These are phyloP conservation scores for Pisolithus thermaeus DNA, from an alignment of 1,284 basidiomycete genomes.

Conservation along the genomic window DNA sequence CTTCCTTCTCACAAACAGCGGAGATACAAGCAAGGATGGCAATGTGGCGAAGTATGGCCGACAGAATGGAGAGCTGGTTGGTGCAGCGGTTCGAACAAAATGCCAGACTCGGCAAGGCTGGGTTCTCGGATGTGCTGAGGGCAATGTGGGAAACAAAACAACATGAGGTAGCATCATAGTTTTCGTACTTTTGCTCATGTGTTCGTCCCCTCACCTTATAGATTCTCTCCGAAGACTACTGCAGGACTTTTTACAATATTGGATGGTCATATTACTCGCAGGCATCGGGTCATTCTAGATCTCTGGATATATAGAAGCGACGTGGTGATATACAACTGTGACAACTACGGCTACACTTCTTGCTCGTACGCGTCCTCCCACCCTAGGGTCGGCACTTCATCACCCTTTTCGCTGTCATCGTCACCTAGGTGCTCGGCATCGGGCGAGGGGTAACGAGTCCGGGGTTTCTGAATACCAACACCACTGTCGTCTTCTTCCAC, in stretches of 20 bases:
- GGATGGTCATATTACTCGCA: not conserved
- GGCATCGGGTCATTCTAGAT: not conserved
- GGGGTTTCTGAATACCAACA: constrained; percentile 13
- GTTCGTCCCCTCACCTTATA: constrained; percentile 12
- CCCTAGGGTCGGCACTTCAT: constrained; percentile 20
- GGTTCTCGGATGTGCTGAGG: constrained; percentile 81
- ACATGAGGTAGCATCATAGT: constrained; percentile 25
- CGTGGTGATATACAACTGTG: not conserved
- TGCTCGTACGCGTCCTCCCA: constrained; percentile 42
- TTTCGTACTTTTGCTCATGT: not conserved
- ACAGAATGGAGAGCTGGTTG: constrained; percentile 77
- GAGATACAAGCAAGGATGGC: constrained; percentile 77
- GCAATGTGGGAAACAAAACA: constrained; percentile 62
- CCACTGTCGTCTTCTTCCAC: constrained; percentile 40
- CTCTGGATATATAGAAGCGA: constrained; percentile 1
- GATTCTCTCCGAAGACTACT: constrained; percentile 20
- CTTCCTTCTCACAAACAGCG: constrained; percentile 76
- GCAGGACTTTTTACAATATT: constrained; percentile 21
- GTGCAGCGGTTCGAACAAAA: constrained; percentile 85
- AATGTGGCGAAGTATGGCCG: constrained; percentile 72
- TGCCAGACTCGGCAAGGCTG: constrained; percentile 78
- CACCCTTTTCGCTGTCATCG: constrained; percentile 29
- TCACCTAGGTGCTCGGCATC: constrained; percentile 20
- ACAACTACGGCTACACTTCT: constrained; percentile 27
- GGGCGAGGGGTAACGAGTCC: constrained; percentile 9